These are phyloP conservation scores for Terana coerulea DNA, from an alignment of 768 basidiomycete species.

Conservation along the genomic window DNA sequence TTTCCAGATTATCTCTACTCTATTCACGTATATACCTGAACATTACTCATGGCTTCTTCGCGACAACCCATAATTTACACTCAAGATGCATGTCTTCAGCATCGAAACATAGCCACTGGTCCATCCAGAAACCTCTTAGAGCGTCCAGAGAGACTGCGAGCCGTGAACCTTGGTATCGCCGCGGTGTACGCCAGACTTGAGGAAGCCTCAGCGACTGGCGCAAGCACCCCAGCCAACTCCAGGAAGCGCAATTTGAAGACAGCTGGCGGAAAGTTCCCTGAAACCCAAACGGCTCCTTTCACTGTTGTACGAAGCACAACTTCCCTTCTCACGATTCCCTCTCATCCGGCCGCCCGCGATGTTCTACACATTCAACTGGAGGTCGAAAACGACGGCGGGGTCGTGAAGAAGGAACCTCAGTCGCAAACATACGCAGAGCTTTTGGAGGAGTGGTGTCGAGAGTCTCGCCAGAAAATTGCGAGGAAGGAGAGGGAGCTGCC, in stretches of 20 bases:
- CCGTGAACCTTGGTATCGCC: constrained; percentile 77
- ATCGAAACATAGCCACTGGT: constrained; percentile 77
- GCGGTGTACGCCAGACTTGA: constrained; percentile 77
- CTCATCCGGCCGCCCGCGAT: constrained; percentile 63
- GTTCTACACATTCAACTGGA: constrained; percentile 45
- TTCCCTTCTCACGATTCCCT: constrained; percentile 44
- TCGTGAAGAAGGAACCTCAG: too few species aligned
- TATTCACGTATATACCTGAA: too few species aligned
- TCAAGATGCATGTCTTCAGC: constrained; percentile 72
- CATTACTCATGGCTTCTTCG: too few species aligned
- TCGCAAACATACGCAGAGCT: constrained; percentile 55
- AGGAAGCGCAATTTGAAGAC: background rate
- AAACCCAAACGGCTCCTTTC: constrained; percentile 26
- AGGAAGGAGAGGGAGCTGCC: constrained; percentile 75
- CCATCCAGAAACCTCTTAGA: constrained; percentile 83
- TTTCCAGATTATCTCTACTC: too few species aligned
- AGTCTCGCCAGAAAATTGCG: constrained; percentile 56
- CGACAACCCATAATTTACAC: constrained; percentile 37
- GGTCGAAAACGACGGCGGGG: background rate
- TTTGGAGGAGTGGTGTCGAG: constrained; percentile 51
- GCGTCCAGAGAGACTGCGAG: constrained; percentile 82
- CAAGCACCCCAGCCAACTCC: background rate
- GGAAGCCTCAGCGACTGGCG: constrained; percentile 7
- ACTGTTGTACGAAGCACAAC: constrained; percentile 51
- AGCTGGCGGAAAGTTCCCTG: too few species aligned